Percentiles rank a stretch among this genome's conserved stretches.
These are phyloP conservation scores for Glycine tomentella DNA, from an alignment of 306 rosid genomes.

Conservation along the genomic window DNA sequence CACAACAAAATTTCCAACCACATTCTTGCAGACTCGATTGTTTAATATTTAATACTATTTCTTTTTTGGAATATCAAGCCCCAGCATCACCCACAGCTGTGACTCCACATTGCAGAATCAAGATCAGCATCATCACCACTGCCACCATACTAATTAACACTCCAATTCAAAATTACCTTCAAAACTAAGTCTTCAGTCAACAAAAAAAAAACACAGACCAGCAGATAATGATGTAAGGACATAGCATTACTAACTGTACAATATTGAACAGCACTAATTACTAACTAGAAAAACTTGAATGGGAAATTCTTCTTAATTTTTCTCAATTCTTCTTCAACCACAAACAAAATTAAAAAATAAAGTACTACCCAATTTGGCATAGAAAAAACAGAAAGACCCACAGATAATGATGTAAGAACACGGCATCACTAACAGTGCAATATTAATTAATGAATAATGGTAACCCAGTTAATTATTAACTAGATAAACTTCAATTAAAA, in stretches of 20 bases:
- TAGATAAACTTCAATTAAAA: neutral
- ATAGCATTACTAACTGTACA: neutral
- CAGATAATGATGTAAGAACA: neutral
- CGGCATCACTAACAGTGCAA: neutral
- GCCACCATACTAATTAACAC: neutral
- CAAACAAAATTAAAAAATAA: neutral
- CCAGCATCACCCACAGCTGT: conserved; percentile 17
- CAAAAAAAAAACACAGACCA: neutral
- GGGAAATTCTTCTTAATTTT: neutral
- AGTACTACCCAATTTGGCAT: neutral
- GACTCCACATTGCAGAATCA: conserved; percentile 21
- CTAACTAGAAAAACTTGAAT: neutral
- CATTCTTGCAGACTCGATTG: conserved; percentile 4
- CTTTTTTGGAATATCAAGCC: conserved; percentile 8
- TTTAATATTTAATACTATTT: neutral
- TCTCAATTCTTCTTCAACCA: neutral
- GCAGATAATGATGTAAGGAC: neutral
- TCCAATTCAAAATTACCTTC: neutral
- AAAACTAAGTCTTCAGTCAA: neutral
- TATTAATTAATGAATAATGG: neutral
- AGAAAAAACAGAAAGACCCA: neutral
- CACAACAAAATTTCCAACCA: conserved; percentile 40
- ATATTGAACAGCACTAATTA: neutral
- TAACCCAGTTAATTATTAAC: neutral
- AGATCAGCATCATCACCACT: neutral